phyloP scores from a whole-genome alignment of 805 yeast species.

The Grigorovia jiainica region DNA sequence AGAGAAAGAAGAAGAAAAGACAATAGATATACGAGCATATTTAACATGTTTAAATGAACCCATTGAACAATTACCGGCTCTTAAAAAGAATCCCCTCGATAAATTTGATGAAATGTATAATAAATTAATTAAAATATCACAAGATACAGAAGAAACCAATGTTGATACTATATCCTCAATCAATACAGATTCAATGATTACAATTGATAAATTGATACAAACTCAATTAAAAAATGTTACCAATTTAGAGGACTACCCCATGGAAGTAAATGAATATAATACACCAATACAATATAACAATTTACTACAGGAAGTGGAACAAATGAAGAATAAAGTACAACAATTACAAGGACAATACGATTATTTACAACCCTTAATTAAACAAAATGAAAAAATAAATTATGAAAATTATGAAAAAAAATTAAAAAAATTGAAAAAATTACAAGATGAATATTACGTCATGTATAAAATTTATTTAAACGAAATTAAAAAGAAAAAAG shows the following conservation, averaged over 20 bases:
- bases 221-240: no score
- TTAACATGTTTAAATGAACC: background rate
- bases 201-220: no score
- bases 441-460: slow-evolving; percentile 16
- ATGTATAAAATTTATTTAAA: slow-evolving; percentile 15
- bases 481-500: slow-evolving; percentile 6
- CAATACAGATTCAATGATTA: no score
- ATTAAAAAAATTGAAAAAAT: slow-evolving; percentile 12
- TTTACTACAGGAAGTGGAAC: background rate
- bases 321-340: slow-evolving; percentile 2
- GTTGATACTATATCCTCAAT: no score
- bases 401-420: slow-evolving; percentile 6
- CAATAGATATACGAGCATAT: no score
- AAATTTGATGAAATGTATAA: slow-evolving; percentile 17
- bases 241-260: background rate
- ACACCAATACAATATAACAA: background rate
- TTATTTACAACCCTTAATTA: slow-evolving; percentile 11
- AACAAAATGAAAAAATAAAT: slow-evolving; percentile 8
- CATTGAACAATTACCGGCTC: slow-evolving; percentile 3
- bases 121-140: slow-evolving; percentile 10
- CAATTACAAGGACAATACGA: slow-evolving; percentile 5
- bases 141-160: slow-evolving; percentile 5
- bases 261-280: background rate
- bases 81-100: slow-evolving; percentile 10
- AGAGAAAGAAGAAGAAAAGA: background rate